Base-by-base conservation (phyloP, 2,329 filamentous ascomycete genomes). In the Fusarium palustre region DNA sequence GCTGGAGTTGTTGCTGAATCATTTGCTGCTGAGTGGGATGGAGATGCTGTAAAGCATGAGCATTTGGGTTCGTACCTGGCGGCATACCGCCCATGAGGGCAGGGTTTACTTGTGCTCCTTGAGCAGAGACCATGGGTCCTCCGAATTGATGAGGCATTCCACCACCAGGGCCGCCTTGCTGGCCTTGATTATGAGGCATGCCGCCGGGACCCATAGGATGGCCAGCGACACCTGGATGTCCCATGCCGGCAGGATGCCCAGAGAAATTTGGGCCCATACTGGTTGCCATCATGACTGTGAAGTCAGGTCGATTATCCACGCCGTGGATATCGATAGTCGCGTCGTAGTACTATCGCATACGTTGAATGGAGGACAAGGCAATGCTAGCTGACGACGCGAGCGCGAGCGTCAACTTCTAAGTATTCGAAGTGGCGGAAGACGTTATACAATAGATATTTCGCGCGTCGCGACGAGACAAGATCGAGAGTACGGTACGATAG, bases 11-110 rank as follows among this genome's bases (percentile, higher is more conserved):
- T 65, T 87, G 86, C 59, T 87, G 87, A 64, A 89, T 85, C 76
- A 89, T 81, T 69, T 88, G 87, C 63, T 82, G 81, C 74, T 86
- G 84, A 54, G 81, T 84, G 42, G 91, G 90, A 75, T 85, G 92
- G 55, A 94, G 78, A 76, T 94, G 92, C 76, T 91, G 90, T 73
- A 94, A 81, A 20, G 90, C 90, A 80, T 93, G 91, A 63, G 87
- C 86, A 79, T 88, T 91, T 61, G 87, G 87, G 55, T 84, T 86
- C 69, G 84, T 85, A 65, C 90, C 88, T 31, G 90, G 90, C 68
- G 91, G 91, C 88, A 94, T 92, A 60, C 87, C 90, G 69, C 83
- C 87, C 91, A 94, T 93, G 85, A 94, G 87, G 59, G 89, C 87
- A 74, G 92, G 90, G 77, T 89, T 92, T 70, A 92, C 90, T 77